phyloP scores from a whole-genome alignment of 2,329 filamentous ascomycete genomes.

The Juglanconis sp. region DNA sequence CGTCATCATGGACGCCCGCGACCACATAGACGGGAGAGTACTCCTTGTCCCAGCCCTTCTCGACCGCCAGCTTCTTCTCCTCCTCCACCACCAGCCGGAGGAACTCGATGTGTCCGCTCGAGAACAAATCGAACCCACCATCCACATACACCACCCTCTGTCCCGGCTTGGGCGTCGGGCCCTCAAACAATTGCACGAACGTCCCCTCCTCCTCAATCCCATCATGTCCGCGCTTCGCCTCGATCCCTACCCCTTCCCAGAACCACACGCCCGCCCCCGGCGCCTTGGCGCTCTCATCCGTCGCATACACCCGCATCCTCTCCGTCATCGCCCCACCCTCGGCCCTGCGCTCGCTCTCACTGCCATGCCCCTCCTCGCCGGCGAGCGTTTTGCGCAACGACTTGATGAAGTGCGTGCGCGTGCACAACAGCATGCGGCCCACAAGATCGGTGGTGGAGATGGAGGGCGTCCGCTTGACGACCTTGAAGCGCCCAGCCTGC shows the following conservation, averaged over 20 bases:
- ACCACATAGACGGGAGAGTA: conserved; percentile 85
- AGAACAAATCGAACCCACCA: conserved; percentile 95
- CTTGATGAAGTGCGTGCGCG: conserved; percentile 88
- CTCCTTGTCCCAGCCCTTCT: conserved; percentile 75
- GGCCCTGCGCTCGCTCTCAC: conserved; percentile 59
- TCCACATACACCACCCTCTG: conserved; percentile 93
- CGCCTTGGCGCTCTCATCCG: conserved; percentile 73
- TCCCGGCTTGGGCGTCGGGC: conserved; percentile 67
- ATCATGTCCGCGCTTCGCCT: conserved; percentile 38
- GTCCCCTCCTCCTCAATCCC: conserved; percentile 58
- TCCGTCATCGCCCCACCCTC: conserved; percentile 68
- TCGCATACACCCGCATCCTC: conserved; percentile 81
- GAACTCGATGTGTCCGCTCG: conserved; percentile 95
- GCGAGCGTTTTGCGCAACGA: conserved; percentile 67
- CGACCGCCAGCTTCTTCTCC: conserved; percentile 66
- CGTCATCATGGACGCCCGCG: conserved; percentile 89
- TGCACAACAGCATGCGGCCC: conserved; percentile 94
- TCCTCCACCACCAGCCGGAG: conserved; percentile 70
- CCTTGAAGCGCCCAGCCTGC: conserved; percentile 87
- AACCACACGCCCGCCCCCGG: conserved; percentile 84
- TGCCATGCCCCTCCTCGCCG: conserved; percentile 71
- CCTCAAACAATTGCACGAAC: conserved; percentile 68
- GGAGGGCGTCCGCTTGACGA: conserved; percentile 92
- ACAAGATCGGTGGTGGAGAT: conserved; percentile 99
- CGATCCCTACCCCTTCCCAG: conserved; percentile 59